Percentiles rank a stretch among this genome's conserved stretches.
phyloP scores from a whole-genome alignment of 371 early-diverging fungal genomes.

The Mortierella sp. region DNA sequence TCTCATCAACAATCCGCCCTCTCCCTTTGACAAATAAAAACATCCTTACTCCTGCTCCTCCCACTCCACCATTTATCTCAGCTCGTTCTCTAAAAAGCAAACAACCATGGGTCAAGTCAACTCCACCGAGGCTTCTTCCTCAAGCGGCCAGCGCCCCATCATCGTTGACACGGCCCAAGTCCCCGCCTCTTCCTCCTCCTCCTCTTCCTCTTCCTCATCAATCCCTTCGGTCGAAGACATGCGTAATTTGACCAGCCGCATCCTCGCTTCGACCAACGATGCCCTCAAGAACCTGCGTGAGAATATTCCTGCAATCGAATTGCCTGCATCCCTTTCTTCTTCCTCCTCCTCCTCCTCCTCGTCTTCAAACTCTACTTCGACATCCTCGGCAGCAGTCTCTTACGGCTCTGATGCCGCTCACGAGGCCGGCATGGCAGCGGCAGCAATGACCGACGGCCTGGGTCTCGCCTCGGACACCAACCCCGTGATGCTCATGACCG shows the following conservation, averaged over 20 bases:
- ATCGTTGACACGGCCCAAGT: not conserved
- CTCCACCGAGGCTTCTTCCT: constrained; percentile 19
- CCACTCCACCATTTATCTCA: not conserved
- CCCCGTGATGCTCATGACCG: constrained; percentile 4
- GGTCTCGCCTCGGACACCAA: constrained; percentile 17
- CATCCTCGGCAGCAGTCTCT: not conserved
- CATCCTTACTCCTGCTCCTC: not conserved
- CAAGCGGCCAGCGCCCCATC: not conserved
- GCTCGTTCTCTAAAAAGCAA: not conserved
- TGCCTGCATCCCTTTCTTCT: constrained; percentile 10
- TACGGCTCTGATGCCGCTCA: constrained; percentile 1
- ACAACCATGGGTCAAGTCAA: constrained; percentile 42
- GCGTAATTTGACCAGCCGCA: constrained; percentile 35
- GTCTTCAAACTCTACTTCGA: not conserved
- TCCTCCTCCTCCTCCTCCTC: constrained; percentile 15
- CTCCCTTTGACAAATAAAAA: not conserved
- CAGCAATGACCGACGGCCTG: constrained; percentile 1
- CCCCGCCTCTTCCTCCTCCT: not conserved
- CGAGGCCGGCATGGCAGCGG: constrained; percentile 3
- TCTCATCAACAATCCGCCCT: not conserved
- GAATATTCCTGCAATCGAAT: constrained; percentile 27
- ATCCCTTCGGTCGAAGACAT: constrained; percentile 38
- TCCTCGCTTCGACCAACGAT: constrained; percentile 28
- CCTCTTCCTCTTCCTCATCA: constrained; percentile 4
- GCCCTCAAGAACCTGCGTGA: constrained; percentile 33